Conservation (phyloP, 2,329 filamentous ascomycete species). For the Fusarium mundagurra region DNA sequence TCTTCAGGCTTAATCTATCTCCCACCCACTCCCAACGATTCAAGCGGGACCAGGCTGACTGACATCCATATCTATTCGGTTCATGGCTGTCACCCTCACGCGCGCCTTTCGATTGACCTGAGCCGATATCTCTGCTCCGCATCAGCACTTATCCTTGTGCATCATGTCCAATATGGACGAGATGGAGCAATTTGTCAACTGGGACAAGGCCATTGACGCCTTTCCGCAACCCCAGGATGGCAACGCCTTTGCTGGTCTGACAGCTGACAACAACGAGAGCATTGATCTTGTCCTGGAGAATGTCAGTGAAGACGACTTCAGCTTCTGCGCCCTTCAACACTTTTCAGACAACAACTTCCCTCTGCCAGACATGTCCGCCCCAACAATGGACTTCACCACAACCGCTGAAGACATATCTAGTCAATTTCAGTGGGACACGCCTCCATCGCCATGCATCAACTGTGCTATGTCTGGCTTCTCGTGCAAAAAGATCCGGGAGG, state of each 20-base stretch:
- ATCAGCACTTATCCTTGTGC: conserved; percentile 23
- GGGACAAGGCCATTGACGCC: conserved; percentile 61
- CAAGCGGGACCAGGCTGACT: conserved; percentile 20
- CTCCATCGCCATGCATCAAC: conserved; percentile 60
- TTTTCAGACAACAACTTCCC: conserved; percentile 56
- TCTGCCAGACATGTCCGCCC: conserved; percentile 44
- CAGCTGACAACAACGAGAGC: conserved; percentile 47
- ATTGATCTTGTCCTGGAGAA: conserved; percentile 66
- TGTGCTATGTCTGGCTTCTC: conserved; percentile 64
- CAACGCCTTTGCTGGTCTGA: conserved; percentile 49
- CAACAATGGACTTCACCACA: conserved; percentile 44
- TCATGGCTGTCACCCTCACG: conserved; percentile 27
- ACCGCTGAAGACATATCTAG: conserved; percentile 21
- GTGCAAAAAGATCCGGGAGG: conserved; percentile 70
- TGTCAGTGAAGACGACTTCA: conserved; percentile 67
- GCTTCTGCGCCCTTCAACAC: conserved; percentile 68
- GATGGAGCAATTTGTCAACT: conserved; percentile 72
- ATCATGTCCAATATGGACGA: conserved; percentile 57
- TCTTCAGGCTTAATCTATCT: conserved; percentile 11
- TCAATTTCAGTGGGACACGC: conserved; percentile 52
- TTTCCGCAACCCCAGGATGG: conserved; percentile 47
- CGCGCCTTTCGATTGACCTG: conserved; percentile 39
- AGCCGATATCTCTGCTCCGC: conserved; percentile 26
- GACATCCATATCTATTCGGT: conserved; percentile 5
- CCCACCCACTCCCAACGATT: conserved; percentile 13